Evolutionary conservation across 352 stramenopile species (phyloP).

Genomic region (Albugo laibachii): DNA sequence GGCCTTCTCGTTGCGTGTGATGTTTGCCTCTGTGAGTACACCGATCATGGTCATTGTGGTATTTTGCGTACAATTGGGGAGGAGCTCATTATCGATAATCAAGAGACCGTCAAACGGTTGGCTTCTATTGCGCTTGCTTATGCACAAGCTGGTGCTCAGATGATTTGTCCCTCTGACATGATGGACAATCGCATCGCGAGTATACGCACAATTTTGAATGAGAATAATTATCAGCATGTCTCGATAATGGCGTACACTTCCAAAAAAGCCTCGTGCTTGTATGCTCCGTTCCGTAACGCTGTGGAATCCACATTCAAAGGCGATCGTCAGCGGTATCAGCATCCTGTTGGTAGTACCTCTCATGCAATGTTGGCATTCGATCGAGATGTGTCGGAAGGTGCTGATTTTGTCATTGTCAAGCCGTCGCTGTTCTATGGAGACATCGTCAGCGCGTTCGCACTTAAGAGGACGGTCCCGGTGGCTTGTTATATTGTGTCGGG

Average conservation of each 20-base stretch:
- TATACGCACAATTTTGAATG: conserved; percentile 90
- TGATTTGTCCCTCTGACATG: conserved; percentile 93
- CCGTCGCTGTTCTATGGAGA: conserved; percentile 97
- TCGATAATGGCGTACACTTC: conserved; percentile 98
- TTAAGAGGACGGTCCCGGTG: conserved; percentile 86
- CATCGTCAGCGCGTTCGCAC: conserved; percentile 88
- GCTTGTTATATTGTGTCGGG: conserved; percentile 97
- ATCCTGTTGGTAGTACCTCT: conserved; percentile 64
- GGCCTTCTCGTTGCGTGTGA: conserved; percentile 72
- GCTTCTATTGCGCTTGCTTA: conserved; percentile 89
- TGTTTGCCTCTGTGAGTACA: conserved; percentile 84
- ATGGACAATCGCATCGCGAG: conserved; percentile 95
- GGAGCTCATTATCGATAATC: conserved; percentile 93
- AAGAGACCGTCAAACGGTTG: conserved; percentile 90
- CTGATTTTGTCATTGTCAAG: conserved; percentile 99
- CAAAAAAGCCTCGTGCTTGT: conserved; percentile 94
- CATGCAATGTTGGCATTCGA: conserved; percentile 62
- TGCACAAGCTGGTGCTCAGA: conserved; percentile 90
- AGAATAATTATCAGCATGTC: conserved; percentile 93
- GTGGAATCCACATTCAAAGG: conserved; percentile 92
- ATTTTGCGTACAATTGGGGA: conserved; percentile 76
- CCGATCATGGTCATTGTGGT: conserved; percentile 74
- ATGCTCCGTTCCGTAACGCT: conserved; percentile 92
- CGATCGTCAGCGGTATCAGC: conserved; percentile 95
- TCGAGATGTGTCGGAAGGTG: conserved; percentile 75